Conservation (phyloP, 176 grass and related monocot genomes). For the Melocanna baccifera region DNA sequence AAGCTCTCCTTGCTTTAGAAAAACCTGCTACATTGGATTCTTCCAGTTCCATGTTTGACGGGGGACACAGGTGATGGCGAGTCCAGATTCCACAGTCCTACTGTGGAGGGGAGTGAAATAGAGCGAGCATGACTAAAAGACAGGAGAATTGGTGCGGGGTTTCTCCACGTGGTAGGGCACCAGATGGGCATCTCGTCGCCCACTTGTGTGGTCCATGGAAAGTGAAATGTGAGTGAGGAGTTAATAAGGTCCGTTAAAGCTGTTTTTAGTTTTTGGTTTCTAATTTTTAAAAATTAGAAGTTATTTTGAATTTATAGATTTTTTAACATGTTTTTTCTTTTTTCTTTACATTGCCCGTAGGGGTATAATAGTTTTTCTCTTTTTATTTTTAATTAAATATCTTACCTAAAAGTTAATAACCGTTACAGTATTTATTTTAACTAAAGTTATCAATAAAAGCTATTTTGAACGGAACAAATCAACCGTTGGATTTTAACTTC, state of each 20-base stretch:
- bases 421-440: too few species aligned
- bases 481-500: background rate
- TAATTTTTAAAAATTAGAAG: too few species aligned
- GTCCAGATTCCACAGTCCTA: background rate
- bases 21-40: background rate
- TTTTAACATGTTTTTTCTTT: too few species aligned
- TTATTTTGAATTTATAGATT: too few species aligned
- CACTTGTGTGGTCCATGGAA: constrained; percentile 43
- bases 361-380: too few species aligned
- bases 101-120: constrained; percentile 13
- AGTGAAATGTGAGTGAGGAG: background rate
- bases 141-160: constrained; percentile 4
- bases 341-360: too few species aligned
- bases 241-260: background rate
- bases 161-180: background rate
- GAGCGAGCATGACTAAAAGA: background rate
- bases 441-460: too few species aligned
- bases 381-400: too few species aligned
- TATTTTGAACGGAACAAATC: background rate
- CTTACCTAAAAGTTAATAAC: too few species aligned
- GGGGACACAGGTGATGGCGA: background rate
- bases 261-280: too few species aligned
- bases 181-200: constrained; percentile 35
- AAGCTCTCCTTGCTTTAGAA: background rate
- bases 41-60: background rate